These are phyloP conservation scores for Trametes sp. DNA, from an alignment of 1,284 basidiomycete species.

Conservation along the genomic window DNA sequence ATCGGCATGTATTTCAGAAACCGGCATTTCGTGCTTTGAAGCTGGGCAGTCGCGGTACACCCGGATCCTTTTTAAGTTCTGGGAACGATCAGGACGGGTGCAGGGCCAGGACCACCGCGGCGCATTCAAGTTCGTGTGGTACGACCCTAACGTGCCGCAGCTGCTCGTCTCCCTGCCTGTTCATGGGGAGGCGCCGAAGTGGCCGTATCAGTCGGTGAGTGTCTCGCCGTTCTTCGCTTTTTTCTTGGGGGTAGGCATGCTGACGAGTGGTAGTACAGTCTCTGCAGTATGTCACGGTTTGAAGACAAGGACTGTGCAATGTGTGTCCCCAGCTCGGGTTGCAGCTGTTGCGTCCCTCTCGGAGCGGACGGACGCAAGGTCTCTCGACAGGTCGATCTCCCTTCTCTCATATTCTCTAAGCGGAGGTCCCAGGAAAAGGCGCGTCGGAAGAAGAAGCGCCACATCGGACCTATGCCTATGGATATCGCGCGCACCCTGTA, in stretches of 20 bases:
- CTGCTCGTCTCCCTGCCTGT: constrained; percentile 63
- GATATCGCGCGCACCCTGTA: no score
- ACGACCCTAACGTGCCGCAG: constrained; percentile 55
- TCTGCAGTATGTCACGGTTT: constrained; percentile 31
- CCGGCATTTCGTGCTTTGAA: constrained; percentile 68
- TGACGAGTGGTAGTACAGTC: constrained; percentile 20
- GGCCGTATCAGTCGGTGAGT: constrained; percentile 66
- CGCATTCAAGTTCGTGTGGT: constrained; percentile 46
- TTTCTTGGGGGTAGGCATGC: neutral
- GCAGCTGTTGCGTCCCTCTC: constrained; percentile 5
- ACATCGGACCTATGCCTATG: no score
- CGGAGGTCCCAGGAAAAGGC: no score
- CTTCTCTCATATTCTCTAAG: neutral
- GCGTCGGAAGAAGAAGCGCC: no score
- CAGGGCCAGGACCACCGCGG: constrained; percentile 59
- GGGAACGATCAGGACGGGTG: constrained; percentile 12
- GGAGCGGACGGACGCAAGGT: constrained; percentile 28
- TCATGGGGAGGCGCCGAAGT: constrained; percentile 56
- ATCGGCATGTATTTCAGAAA: constrained; percentile 42
- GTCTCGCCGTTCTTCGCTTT: neutral
- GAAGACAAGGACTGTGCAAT: constrained; percentile 27
- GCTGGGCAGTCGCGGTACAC: constrained; percentile 78
- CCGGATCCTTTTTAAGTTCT: constrained; percentile 87
- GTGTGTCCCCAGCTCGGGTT: constrained; percentile 18
- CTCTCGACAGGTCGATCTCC: neutral